Conservation (phyloP, 1,284 basidiomycete genomes). For the Pisolithus thermaeus region DNA sequence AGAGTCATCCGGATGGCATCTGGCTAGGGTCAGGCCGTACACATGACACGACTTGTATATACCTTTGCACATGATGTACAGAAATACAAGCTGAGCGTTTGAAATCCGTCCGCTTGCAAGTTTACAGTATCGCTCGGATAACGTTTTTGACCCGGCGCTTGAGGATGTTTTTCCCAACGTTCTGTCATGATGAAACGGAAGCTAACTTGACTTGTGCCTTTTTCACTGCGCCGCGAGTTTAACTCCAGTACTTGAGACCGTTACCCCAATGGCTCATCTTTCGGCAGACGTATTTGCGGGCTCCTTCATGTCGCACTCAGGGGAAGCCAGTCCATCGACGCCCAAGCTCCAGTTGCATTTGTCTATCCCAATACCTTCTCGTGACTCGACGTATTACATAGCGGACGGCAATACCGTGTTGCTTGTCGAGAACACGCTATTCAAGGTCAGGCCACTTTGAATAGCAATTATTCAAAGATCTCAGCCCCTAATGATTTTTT, state of each 20-base stretch:
- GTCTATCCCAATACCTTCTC: constrained; percentile 28
- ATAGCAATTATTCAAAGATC: not conserved
- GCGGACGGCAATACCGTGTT: constrained; percentile 43
- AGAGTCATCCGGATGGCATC: constrained; percentile 1
- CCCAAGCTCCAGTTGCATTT: constrained; percentile 29
- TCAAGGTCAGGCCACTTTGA: constrained; percentile 34
- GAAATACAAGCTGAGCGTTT: constrained; percentile 2
- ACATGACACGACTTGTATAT: constrained; percentile 7
- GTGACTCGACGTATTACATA: constrained; percentile 28
- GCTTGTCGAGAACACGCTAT: constrained; percentile 41
- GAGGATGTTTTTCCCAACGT: not conserved
- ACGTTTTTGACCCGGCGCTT: not conserved
- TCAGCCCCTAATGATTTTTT: constrained; percentile 4
- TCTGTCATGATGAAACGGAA: not conserved
- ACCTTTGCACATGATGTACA: constrained; percentile 9
- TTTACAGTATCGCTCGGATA: not conserved
- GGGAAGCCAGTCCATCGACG: constrained; percentile 25
- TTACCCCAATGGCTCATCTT: constrained; percentile 22
- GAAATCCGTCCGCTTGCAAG: not conserved
- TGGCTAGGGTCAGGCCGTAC: not conserved
- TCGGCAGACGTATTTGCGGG: constrained; percentile 27
- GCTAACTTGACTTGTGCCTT: not conserved
- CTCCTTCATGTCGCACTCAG: constrained; percentile 28
- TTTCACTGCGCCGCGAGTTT: not conserved
- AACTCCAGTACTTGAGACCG: not conserved